Conservation (phyloP, 768 basidiomycete genomes). For the Termitomyces sp. region DNA sequence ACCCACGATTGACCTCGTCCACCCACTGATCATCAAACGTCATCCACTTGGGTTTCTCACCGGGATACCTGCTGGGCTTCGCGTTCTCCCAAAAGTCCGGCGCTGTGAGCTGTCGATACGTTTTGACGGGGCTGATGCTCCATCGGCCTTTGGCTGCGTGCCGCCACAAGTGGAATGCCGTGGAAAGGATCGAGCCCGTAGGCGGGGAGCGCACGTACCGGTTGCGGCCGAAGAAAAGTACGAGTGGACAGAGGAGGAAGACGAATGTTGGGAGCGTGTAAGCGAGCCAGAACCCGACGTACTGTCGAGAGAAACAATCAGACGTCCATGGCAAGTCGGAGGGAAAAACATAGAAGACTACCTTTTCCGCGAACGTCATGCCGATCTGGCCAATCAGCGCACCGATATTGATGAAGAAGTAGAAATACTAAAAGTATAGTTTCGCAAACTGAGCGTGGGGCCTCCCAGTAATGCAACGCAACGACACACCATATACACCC, state of each 20-base stretch:
- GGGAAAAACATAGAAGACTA: constrained; percentile 13
- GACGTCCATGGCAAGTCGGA: background rate
- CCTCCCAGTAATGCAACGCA: too few relatives aligned
- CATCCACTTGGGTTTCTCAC: constrained; percentile 62
- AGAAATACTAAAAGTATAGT: too few relatives aligned
- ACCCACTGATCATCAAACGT: constrained; percentile 76
- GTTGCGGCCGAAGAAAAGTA: constrained; percentile 50
- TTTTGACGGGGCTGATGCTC: constrained; percentile 49
- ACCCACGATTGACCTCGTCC: constrained; percentile 65
- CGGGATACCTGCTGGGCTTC: constrained; percentile 55
- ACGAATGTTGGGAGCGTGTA: constrained; percentile 60
- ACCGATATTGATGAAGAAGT: constrained; percentile 71
- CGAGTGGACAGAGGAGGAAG: constrained; percentile 57
- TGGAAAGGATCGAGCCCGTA: constrained; percentile 57
- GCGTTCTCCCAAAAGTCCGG: constrained; percentile 71
- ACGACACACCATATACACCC: constrained; percentile 82
- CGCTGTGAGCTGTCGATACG: constrained; percentile 43
- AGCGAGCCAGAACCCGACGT: constrained; percentile 60
- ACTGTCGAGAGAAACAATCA: constrained; percentile 26
- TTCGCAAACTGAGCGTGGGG: too few relatives aligned
- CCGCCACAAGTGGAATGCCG: constrained; percentile 41
- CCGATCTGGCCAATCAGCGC: constrained; percentile 62
- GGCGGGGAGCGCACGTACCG: constrained; percentile 55
- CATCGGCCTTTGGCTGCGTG: constrained; percentile 45
- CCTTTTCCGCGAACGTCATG: constrained; percentile 67